Base-by-base conservation (phyloP, 2,329 filamentous ascomycete genomes). In the Acarospora socialis region DNA sequence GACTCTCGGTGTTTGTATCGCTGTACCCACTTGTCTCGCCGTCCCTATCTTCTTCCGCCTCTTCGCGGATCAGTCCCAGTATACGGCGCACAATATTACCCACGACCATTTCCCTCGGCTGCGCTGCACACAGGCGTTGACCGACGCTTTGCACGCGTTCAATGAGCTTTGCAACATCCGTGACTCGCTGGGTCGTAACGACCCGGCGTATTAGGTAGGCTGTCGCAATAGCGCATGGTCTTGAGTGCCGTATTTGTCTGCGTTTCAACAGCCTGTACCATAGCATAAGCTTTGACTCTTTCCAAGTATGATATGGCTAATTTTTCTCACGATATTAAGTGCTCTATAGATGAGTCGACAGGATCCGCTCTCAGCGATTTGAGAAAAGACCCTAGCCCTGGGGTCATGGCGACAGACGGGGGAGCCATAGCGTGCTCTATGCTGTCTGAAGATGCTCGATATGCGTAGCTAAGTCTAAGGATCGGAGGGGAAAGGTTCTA, bases 51-150 rank as follows among this genome's bases (percentile, higher is more conserved):
- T 92, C 82, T 45, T 81, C 77, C 22, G 81, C 80, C 49, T 95
- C 86, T 49, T 94, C 86, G 31, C 90, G 75, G 42, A 98, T 90
- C 41, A 98, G 67, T 25, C 84, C 81, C 21, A 98, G 63, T 2
- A 95, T 81, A 40, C 90, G 76, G 38, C 86, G 75, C 28, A 94
- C 82, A 44, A 98, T 86, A 50, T 98, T 98, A 32, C 84, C 87
- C 26, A 94, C 83, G 4, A 84, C 82, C 45, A 93, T 77, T 59
- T 95, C 90, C 38, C 79, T 73, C 10, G 87, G 87, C 47, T 92
- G 83, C 5, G 90, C 86, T 34, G 78, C 72, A 21, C 80, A 76
- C 25, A 98, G 66, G 34, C 75, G 72, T 45, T 74, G 70, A 34
- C 90, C 90, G 15, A 87, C 75, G 37, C 75, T 69, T 42, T 81